These are phyloP conservation scores for Zygoascus flipseniorum DNA, from an alignment of 805 yeast genomes.

Conservation along the genomic window DNA sequence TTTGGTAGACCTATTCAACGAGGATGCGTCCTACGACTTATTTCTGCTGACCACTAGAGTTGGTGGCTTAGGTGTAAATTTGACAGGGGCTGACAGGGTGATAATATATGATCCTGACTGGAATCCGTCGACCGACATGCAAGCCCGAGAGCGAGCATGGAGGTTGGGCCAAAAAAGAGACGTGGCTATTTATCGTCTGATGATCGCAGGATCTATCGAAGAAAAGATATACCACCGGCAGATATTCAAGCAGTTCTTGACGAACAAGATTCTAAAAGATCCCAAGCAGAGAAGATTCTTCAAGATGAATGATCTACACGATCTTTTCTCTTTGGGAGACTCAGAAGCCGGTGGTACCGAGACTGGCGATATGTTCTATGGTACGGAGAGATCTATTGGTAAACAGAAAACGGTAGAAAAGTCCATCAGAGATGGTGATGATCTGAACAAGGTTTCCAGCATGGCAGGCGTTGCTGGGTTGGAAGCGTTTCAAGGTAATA, in stretches of 20 bases:
- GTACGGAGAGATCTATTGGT: constrained; percentile 24
- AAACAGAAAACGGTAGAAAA: constrained; percentile 1
- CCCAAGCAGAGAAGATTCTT: constrained; percentile 92
- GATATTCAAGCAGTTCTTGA: constrained; percentile 87
- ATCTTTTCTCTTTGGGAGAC: constrained; percentile 78
- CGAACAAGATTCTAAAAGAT: constrained; percentile 89
- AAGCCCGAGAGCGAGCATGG: constrained; percentile 97
- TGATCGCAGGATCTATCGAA: constrained; percentile 93
- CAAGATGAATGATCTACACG: constrained; percentile 86
- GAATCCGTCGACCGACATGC: constrained; percentile 97
- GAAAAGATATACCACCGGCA: constrained; percentile 96
- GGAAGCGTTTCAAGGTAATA: constrained; percentile 48
- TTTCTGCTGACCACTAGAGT: constrained; percentile 88
- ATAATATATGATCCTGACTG: constrained; percentile 96
- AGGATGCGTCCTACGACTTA: constrained; percentile 45
- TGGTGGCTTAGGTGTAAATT: constrained; percentile 90
- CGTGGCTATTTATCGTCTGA: constrained; percentile 80
- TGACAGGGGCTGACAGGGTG: constrained; percentile 92
- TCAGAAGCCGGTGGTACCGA: constrained; percentile 49
- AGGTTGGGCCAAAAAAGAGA: constrained; percentile 89
- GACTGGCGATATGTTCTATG: constrained; percentile 55
- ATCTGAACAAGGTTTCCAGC: constrained; percentile 53
- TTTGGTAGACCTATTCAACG: constrained; percentile 75
- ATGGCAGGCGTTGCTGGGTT: constrained; percentile 68
- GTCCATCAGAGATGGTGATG: constrained; percentile 46